These are phyloP conservation scores for Histomonas meleagridis DNA, from an alignment of 208 protist genomes.

Conservation along the genomic window DNA sequence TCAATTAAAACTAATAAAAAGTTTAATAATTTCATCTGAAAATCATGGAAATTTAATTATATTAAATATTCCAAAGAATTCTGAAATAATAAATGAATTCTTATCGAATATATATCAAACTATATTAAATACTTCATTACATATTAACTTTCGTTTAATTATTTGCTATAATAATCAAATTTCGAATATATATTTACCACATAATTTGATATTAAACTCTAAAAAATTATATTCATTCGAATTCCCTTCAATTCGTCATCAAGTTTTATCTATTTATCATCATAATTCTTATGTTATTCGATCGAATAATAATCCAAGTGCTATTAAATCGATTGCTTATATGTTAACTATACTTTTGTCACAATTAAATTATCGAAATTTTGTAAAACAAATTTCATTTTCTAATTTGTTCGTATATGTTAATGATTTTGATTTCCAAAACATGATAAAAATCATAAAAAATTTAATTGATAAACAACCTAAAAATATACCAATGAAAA, in stretches of 20 bases:
- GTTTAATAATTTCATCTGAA: not conserved
- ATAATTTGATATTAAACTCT: not conserved
- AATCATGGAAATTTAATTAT: not conserved
- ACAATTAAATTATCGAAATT: not conserved
- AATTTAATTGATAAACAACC: not conserved
- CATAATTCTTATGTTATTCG: not conserved
- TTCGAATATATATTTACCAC: not conserved
- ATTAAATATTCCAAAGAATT: not conserved
- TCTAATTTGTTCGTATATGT: not conserved
- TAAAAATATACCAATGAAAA: not conserved
- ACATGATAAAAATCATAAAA: not conserved
- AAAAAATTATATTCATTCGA: not conserved
- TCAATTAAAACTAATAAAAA: not conserved
- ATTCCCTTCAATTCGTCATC: not conserved
- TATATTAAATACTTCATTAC: not conserved
- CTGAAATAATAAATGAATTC: not conserved
- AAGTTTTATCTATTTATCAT: not conserved
- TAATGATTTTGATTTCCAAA: not conserved
- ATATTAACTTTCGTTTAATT: not conserved
- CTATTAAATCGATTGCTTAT: not conserved
- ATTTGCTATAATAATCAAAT: not conserved
- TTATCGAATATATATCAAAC: not conserved
- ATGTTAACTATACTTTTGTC: not conserved
- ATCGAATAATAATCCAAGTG: not conserved
- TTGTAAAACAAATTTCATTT: not conserved